Conservation (phyloP, 2,329 filamentous ascomycete genomes). For the Microdochium paspali region DNA sequence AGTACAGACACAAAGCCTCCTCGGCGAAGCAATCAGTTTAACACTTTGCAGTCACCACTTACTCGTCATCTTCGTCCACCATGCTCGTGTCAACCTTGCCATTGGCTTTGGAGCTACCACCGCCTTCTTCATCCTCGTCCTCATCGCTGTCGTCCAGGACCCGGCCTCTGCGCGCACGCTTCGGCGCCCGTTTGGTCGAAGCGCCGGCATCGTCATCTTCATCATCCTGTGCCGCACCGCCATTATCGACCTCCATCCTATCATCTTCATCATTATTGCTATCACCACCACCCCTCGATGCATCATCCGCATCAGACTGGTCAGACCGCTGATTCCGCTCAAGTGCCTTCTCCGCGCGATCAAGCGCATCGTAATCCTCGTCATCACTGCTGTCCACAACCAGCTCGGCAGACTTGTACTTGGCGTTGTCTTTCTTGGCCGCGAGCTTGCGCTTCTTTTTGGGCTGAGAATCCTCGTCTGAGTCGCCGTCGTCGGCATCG, state of each 20-base stretch:
- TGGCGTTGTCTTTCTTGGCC: slow-evolving; percentile 40
- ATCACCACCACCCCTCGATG: slow-evolving; percentile 13
- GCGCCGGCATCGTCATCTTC: slow-evolving; percentile 42
- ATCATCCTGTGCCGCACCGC: slow-evolving; percentile 27
- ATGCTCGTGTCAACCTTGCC: slow-evolving; percentile 19
- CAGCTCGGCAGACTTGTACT: slow-evolving; percentile 81
- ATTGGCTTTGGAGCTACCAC: slow-evolving; percentile 11
- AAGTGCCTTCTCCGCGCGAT: slow-evolving; percentile 33
- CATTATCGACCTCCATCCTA: slow-evolving; percentile 45
- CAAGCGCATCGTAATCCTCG: slow-evolving; percentile 30
- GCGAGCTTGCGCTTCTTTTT: slow-evolving; percentile 54
- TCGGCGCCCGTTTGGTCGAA: slow-evolving; percentile 27
- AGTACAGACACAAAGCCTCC: too few species aligned
- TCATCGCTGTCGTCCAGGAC: slow-evolving; percentile 46
- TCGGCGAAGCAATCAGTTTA: too few species aligned
- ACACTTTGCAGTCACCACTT: too few species aligned
- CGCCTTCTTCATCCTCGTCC: slow-evolving; percentile 34
- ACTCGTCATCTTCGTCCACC: slow-evolving; percentile 22
- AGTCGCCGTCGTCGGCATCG: slow-evolving; percentile 35
- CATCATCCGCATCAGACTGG: slow-evolving; percentile 19
- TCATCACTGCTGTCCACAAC: slow-evolving; percentile 67
- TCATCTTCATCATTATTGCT: slow-evolving; percentile 28
- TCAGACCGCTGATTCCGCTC: slow-evolving; percentile 19
- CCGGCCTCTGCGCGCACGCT: slow-evolving; percentile 38
- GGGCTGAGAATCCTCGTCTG: slow-evolving; percentile 40